Evolutionary conservation across 2,329 filamentous ascomycete genomes (phyloP).

Genomic region (Pestalotiopsis sp.): DNA sequence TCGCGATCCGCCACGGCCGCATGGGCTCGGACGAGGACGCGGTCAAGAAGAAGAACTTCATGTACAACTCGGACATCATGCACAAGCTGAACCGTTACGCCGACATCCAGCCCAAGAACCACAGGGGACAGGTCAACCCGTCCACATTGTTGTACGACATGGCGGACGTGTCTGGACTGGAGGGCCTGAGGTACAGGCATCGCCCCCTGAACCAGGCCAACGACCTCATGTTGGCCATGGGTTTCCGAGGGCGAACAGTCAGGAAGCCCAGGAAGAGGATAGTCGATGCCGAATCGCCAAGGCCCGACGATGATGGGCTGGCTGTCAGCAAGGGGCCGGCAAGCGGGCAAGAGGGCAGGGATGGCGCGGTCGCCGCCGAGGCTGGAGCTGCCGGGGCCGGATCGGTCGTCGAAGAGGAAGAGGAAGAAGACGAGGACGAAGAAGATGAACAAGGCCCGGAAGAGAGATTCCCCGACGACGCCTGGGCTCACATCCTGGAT

Average conservation of each 20-base stretch:
- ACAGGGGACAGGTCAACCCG: constrained; percentile 23
- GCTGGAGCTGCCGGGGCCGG: constrained; percentile 1
- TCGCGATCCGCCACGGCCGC: constrained; percentile 62
- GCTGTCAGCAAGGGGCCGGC: constrained; percentile 18
- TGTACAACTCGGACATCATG: constrained; percentile 43
- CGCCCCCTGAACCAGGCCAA: constrained; percentile 12
- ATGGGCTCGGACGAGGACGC: constrained; percentile 48
- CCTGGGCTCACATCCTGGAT: constrained; percentile 31
- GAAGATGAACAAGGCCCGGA: constrained; percentile 20
- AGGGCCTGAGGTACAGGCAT: constrained; percentile 19
- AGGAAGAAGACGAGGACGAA: constrained; percentile 18
- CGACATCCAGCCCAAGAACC: constrained; percentile 26
- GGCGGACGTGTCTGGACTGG: constrained; percentile 24
- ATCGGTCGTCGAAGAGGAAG: constrained; percentile 17
- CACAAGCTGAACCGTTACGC: constrained; percentile 28
- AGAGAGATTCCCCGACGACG: constrained; percentile 26
- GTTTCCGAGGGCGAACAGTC: constrained; percentile 6
- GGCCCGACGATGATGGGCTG: neutral
- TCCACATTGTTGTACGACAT: constrained; percentile 31
- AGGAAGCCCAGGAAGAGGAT: neutral
- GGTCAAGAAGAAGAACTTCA: constrained; percentile 34
- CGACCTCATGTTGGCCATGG: constrained; percentile 11
- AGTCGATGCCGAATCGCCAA: neutral
- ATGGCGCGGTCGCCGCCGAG: neutral
- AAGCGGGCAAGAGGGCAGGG: constrained; percentile 19